Base-by-base conservation (phyloP, 768 basidiomycete species). In the Russula foetens region DNA sequence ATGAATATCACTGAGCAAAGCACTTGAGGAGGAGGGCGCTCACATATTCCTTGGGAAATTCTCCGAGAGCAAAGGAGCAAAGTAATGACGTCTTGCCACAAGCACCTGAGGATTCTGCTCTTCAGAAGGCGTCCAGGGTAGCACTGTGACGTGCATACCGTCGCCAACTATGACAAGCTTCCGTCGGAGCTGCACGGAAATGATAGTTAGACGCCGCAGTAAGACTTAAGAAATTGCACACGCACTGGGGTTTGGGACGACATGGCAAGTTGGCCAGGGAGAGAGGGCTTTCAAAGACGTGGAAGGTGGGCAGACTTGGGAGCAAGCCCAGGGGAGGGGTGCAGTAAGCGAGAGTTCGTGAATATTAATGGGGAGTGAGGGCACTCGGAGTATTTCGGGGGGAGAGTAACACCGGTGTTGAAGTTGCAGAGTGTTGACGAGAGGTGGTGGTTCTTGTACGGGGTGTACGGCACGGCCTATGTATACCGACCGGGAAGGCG, bases 161-260 rank as follows among this genome's bases (percentile, higher is more conserved):
- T 99, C 96, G 67, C 96, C 96, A 63, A 98, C 94, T 71, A 94
- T 93, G 75, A 96, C 94, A 60, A 98, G 79, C 77, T 98, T 98
- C 69, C 94, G 82, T 68, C 92, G 85, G 73, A 98, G 90, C 92
- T 96, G 66, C 33, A 33, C 4, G 15, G 39, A 44, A 52, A 14
- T 8, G 33, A n/a, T 11, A 49, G 45, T 63, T 8, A 58, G 62
- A 44, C 28, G 41, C 35, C 15, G 28, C 24, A 50, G 50, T 56
- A 33, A 43, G 47, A 17, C 55, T 60, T 38, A 54, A 35, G 54
- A 51, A n/a, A 53, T 9, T 21, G 29, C 12, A 12, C 44, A 62
- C 65, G 53, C 45, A 66, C 65, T 52, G 62, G 58, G 45, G 45
- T 41, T 52, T 66, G 65, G 49, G 65, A 64, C 11, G 65, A 61